Base-by-base conservation (phyloP, 169 alveolate genomes). In the Plasmodium cynomolgi region DNA sequence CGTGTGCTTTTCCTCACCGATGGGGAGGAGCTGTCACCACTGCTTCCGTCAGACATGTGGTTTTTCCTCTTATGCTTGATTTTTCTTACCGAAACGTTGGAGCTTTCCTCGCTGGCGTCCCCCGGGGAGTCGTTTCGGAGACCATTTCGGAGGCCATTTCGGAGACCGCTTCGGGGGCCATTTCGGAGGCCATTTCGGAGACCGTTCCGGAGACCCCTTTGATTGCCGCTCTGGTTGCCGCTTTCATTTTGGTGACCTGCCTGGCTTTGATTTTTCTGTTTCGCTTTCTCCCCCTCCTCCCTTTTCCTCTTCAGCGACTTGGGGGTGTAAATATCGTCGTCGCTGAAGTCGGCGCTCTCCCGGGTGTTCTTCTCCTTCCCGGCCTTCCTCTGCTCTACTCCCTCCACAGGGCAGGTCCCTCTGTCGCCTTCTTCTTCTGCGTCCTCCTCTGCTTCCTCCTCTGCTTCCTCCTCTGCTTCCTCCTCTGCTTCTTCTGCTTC, bases 301-400 rank as follows among this genome's bases (percentile, higher is more conserved):
- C 81, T 85, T 33, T 77, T 74, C 77, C 75, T 47, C 41, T 85
- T 85, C 6, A 85, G 62, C 31, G 79, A 58, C 79, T 85, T 85
- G 4, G 93, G 85, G 23, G 84, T 85, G 62, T 85, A 85, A 31
- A 85, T 85, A 47, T 56, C 93, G 41, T 85, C 93, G 62, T 85
- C 85, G 68, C 93, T 85, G 9, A 62, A 62, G 15, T 62, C 75
- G 9, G 13, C 75, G 75, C 75, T 62, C 1, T 3, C 47, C 44
- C 5, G 29, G 20, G n/a, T 13, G 23, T 84, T 47, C 33, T 74
- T 37, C 47, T 62, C 33, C 75, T 26, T 62, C n/a, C 15, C 13
- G 9, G 3, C 15, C 33, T 62, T 26, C 75, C 33, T 62, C 33
- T n/a, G 75, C 34, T 62, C 33, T 2, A 20, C 29, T 20, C 50